Conservation (phyloP, 2,329 filamentous ascomycete species). For the Chaetothyriales sp. region DNA sequence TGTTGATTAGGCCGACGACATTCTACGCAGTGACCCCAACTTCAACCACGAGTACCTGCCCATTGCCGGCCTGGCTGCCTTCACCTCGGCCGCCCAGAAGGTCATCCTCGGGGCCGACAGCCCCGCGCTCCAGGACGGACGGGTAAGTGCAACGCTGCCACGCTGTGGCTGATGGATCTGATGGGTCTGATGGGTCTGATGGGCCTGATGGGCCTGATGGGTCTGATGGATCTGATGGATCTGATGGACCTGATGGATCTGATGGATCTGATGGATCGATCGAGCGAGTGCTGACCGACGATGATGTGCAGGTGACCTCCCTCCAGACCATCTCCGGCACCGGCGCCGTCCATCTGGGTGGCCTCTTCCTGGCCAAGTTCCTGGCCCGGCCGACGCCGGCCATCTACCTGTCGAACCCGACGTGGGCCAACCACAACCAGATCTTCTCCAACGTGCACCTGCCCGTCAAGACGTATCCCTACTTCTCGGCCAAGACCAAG, state of each 20-base stretch:
- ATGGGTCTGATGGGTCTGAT: neutral
- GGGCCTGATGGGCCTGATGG: too few relatives aligned
- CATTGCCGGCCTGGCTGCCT: slow-evolving; percentile 73
- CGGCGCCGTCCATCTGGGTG: slow-evolving; percentile 84
- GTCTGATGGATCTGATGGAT: neutral
- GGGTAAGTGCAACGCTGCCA: slow-evolving; percentile 34
- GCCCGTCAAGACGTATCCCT: slow-evolving; percentile 70
- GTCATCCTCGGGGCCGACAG: slow-evolving; percentile 71
- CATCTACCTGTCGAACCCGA: slow-evolving; percentile 86
- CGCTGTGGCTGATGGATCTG: too few relatives aligned
- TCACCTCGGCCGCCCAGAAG: slow-evolving; percentile 82
- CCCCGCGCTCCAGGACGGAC: slow-evolving; percentile 70
- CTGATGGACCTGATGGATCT: too few relatives aligned
- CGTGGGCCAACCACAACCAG: slow-evolving; percentile 98
- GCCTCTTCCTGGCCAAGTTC: slow-evolving; percentile 87
- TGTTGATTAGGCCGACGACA: slow-evolving; percentile 62
- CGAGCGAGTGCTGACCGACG: neutral
- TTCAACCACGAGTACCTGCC: slow-evolving; percentile 98
- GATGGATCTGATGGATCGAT: neutral
- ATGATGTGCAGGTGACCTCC: slow-evolving; percentile 44
- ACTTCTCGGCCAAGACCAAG: slow-evolving; percentile 80
- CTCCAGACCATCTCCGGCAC: slow-evolving; percentile 96
- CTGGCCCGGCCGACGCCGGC: slow-evolving; percentile 54
- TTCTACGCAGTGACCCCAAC: slow-evolving; percentile 73
- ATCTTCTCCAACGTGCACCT: slow-evolving; percentile 89